phyloP scores from a whole-genome alignment of 139 green algal genomes.

The Picochlorum sp. region DNA sequence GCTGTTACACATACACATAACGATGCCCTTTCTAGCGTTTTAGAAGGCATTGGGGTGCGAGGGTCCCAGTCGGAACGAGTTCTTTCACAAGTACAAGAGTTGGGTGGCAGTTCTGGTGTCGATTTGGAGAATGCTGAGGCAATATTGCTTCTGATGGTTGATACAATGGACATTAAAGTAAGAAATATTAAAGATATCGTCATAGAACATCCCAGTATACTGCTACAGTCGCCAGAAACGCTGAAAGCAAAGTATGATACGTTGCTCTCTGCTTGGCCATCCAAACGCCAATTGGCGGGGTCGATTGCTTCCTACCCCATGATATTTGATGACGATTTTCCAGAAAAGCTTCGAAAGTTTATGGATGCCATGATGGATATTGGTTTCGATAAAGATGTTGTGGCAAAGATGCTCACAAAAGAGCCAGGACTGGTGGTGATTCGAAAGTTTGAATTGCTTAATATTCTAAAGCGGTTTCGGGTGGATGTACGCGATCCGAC shows the following conservation, averaged over 20 bases:
- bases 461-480: conserved; percentile 1
- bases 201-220: conserved; percentile 18
- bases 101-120: conserved; percentile 43
- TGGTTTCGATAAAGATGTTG: conserved; percentile 2
- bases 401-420: neutral
- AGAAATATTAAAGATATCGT: neutral
- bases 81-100: conserved; percentile 24
- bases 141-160: neutral
- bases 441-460: neutral
- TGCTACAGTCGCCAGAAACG: conserved; percentile 9
- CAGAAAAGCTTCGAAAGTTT: neutral
- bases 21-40: neutral
- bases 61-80: conserved; percentile 28
- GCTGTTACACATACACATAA: no score
- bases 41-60: neutral
- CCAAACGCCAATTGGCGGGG: neutral
- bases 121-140: neutral
- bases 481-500: neutral
- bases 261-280: neutral
- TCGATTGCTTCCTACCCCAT: neutral
- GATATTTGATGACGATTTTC: conserved; percentile 5
- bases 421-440: neutral
- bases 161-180: neutral
- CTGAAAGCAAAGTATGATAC: neutral
- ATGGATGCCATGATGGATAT: conserved; percentile 9